phyloP scores from a whole-genome alignment of 352 stramenopile genomes.

The Phytophthora ramorum region DNA sequence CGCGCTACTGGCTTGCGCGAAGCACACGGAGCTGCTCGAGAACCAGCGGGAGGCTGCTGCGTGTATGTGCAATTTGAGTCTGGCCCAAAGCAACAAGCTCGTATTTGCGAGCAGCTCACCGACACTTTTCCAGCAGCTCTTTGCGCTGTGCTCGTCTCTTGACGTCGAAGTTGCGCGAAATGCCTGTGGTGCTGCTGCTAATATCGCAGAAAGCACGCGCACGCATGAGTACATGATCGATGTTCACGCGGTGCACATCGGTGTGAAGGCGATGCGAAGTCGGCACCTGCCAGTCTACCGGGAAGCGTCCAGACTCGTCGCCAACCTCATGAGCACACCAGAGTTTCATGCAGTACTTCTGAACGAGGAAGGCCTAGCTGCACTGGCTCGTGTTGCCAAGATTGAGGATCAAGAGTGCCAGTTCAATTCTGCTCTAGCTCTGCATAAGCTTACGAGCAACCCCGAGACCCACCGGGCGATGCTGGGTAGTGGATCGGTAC shows the following conservation, averaged over 20 bases:
- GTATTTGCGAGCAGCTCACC: conserved; percentile 54
- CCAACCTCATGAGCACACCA: conserved; percentile 90
- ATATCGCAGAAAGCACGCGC: conserved; percentile 87
- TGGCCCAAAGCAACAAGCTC: conserved; percentile 84
- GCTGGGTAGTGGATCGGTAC: conserved; percentile 62
- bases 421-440: conserved; percentile 88
- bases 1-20: conserved; percentile 53
- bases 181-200: conserved; percentile 91
- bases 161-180: conserved; percentile 94
- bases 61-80: conserved; percentile 87
- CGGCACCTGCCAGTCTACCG: conserved; percentile 91
- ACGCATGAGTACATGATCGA: conserved; percentile 90
- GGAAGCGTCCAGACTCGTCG: conserved; percentile 90
- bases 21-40: conserved; percentile 62
- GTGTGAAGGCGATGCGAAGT: conserved; percentile 89
- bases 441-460: conserved; percentile 91
- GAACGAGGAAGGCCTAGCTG: conserved; percentile 78
- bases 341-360: conserved; percentile 87
- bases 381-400: conserved; percentile 88
- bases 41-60: conserved; percentile 91
- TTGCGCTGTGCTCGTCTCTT: conserved; percentile 74
- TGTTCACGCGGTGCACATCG: conserved; percentile 88
- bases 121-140: conserved; percentile 66
- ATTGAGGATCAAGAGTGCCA: conserved; percentile 92
- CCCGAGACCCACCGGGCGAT: conserved; percentile 71